Base-by-base conservation (phyloP, 2,329 filamentous ascomycete genomes). In the Paraconiothyrium sp. region DNA sequence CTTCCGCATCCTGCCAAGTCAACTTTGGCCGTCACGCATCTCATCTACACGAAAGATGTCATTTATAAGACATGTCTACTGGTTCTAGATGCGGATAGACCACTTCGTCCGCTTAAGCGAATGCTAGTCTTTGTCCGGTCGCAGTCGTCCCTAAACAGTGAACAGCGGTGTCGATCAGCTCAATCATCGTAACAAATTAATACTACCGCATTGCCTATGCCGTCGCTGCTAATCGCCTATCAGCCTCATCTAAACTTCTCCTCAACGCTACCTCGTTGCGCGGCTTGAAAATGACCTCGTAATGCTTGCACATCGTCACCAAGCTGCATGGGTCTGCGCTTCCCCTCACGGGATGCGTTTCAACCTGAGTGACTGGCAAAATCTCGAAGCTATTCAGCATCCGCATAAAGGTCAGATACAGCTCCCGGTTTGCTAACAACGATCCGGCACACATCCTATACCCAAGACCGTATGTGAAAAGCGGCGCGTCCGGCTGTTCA, bases 401-500 rank as follows among this genome's bases (percentile, higher is more conserved):
- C 34, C 88, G 83, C 77, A 90, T 83, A 69, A 88, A 90, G 11
- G 88, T 81, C 10, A 90, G 80, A 62, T 91, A 90, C 20, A 90
- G 79, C 71, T 90, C 88, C 1, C 88, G 81, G 68, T 90, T 90
- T 11, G 88, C 88, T 2, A 90, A 80, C 43, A 88, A 70, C 1
- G 84, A 87, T 41, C 88, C 88, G 0, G 88, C 87, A 63, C 89
- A 90, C 88, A 90, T 90, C 43, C 88, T 84, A 65, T 89, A 90
- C 1, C 88, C 88, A 10, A 90, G 79, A 0, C 88, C 88, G 60
- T 89, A 90, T 0, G 87, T 89, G 73, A 90, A 90, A 13, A 90
- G 75, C 0, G 88, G 88, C 4, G 86, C 86, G 32, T 90, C 87
- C 0, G 88, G 86, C 51, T 88, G 83, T 71, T 89, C 85, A 11